Percentiles rank a stretch among this genome's conserved stretches.
Conservation (phyloP, 1,284 basidiomycete species). For the Paramarasmius palmivorus region DNA sequence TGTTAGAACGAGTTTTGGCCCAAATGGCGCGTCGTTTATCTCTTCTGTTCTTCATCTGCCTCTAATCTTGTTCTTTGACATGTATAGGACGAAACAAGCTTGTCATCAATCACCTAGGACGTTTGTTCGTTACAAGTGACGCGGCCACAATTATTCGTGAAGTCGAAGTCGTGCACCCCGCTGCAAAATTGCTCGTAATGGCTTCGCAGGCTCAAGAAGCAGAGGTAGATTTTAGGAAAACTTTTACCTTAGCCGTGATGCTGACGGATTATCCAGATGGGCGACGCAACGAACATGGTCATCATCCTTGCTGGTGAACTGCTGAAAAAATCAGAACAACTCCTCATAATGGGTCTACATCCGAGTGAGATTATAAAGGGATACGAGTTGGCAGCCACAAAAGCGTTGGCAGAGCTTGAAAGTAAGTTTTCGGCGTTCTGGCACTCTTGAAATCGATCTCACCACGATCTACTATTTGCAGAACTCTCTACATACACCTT, state of each 20-base stretch:
- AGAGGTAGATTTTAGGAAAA: conserved; percentile 56
- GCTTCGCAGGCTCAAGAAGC: conserved; percentile 95
- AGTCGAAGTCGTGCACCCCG: conserved; percentile 97
- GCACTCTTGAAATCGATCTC: conserved; percentile 10
- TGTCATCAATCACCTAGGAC: conserved; percentile 94
- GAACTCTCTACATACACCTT: conserved; percentile 67
- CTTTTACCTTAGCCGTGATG: background rate
- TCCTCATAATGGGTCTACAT: conserved; percentile 95
- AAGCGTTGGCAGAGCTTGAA: conserved; percentile 88
- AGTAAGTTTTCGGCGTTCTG: conserved; percentile 54
- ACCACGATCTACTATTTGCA: conserved; percentile 30
- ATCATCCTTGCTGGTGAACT: conserved; percentile 96
- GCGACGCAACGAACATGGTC: conserved; percentile 95
- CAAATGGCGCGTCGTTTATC: conserved; percentile 71
- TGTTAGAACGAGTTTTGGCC: conserved; percentile 94
- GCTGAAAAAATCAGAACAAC: conserved; percentile 90
- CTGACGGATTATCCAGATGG: conserved; percentile 63
- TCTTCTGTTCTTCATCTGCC: conserved; percentile 4
- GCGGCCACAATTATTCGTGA: conserved; percentile 99
- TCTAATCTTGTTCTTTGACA: conserved; percentile 5
- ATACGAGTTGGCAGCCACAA: conserved; percentile 91
- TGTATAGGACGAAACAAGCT: conserved; percentile 87
- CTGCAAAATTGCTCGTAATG: conserved; percentile 97
- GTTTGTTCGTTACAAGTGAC: conserved; percentile 97
- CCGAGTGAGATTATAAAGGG: conserved; percentile 94